Base-by-base conservation (phyloP, 2,329 filamentous ascomycete genomes). In the Aspergillus puulaauensis region DNA sequence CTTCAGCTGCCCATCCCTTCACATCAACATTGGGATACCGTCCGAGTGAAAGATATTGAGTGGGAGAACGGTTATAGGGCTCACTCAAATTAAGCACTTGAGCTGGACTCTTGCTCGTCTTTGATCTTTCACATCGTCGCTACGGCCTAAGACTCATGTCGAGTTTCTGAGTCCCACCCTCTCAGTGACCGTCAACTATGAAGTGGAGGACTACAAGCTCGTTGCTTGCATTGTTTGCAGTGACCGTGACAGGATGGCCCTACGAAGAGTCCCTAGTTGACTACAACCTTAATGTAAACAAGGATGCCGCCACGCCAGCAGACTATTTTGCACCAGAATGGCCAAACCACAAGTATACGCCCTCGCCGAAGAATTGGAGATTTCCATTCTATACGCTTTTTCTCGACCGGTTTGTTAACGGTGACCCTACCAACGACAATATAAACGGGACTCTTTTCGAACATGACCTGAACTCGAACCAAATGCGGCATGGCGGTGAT, bases 331-430 rank as follows among this genome's bases (percentile, higher is more conserved):
- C 61, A n/a, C 81, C 84, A 59, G 72, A 79, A 74, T 82, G 83
- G 81, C 73, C 72, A n/a, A 73, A 79, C 60, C 82, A 85, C 48
- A 68, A 61, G 23, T 87, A 83, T 62, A 68, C 73, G 17, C 72
- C 76, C 0, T 87, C 85, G 19, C 86, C 86, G 1, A 68, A 75
- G 0, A 88, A 84, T 63, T 89, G 86, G 86, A 79, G 86, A 24
- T 81, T 88, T 60, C 86, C 86, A 0, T 83, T 87, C 66, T 89
- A 89, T 68, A 86, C 84, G 8, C 73, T 88, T 46, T 86, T 87
- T 66, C 71, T 87, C 11, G 86, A 88, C 68, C 77, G 84, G 58
- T 88, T 83, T 64, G 84, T 86, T 43, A 87, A 88, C 64, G 86
- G 86, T 19, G 82, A 88, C 64, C 85, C 86, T 7, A 77, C 76